These are phyloP conservation scores for Butyriboletus appendiculatus DNA, from an alignment of 1,284 basidiomycete genomes.

Conservation along the genomic window DNA sequence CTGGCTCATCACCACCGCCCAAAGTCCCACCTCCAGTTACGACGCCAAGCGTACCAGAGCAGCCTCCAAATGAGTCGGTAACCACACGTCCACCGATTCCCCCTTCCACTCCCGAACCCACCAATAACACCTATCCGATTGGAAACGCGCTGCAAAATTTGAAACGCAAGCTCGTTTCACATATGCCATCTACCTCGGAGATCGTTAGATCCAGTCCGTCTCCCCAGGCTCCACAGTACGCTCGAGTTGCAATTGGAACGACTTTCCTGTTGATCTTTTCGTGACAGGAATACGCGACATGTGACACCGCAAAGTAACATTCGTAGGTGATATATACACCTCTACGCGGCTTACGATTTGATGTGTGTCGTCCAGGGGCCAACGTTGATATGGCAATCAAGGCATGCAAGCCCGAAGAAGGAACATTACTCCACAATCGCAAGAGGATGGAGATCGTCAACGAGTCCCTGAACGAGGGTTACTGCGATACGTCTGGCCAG, in stretches of 20 bases:
- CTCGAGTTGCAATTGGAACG: not conserved
- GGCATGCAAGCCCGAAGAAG: constrained; percentile 73
- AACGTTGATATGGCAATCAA: constrained; percentile 79
- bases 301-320: constrained; percentile 65
- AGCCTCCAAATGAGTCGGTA: constrained; percentile 2
- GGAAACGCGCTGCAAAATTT: constrained; percentile 29
- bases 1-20: constrained; percentile 13
- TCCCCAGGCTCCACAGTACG: constrained; percentile 26
- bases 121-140: constrained; percentile 10
- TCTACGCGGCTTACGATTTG: not conserved
- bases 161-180: constrained; percentile 33
- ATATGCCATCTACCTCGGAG: constrained; percentile 24
- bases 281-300: constrained; percentile 24
- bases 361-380: constrained; percentile 42
- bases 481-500: constrained; percentile 79
- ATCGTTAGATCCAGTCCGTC: constrained; percentile 14
- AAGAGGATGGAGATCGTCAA: constrained; percentile 72
- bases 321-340: constrained; percentile 40
- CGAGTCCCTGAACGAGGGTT: constrained; percentile 76
- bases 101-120: constrained; percentile 13
- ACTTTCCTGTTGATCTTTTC: not conserved
- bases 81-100: not conserved
- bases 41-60: constrained; percentile 6
- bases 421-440: constrained; percentile 61
- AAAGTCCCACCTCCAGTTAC: not conserved